Evolutionary conservation across 441 rosid species (phyloP).

Genomic region (Adansonia grandidieri): DNA sequence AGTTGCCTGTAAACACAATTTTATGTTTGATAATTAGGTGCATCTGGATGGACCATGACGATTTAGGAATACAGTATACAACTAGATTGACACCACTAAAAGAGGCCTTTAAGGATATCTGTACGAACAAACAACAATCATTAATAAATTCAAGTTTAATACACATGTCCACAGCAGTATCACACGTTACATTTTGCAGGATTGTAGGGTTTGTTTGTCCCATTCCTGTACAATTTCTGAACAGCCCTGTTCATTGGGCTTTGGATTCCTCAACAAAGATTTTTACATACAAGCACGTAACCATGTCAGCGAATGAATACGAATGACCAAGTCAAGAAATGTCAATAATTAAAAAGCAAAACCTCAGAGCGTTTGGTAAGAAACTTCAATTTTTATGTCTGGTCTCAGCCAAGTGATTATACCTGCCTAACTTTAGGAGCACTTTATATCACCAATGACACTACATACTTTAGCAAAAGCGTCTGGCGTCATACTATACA

Average conservation of each 20-base stretch:
- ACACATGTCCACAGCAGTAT: background rate
- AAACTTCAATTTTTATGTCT: conserved; percentile 11
- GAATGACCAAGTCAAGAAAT: conserved; percentile 5
- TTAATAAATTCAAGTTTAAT: background rate
- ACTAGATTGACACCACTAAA: no score
- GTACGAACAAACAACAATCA: background rate
- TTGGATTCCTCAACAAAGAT: conserved; percentile 17
- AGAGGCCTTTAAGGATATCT: background rate
- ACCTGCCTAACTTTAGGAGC: no score
- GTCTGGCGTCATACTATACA: no score
- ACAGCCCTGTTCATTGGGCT: conserved; percentile 30
- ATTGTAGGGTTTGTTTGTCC: no score
- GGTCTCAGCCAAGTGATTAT: no score
- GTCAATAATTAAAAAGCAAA: background rate
- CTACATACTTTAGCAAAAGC: no score
- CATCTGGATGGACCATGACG: no score
- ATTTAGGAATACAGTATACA: no score
- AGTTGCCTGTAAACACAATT: no score
- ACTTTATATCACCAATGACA: no score
- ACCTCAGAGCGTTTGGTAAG: conserved; percentile 24
- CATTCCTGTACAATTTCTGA: conserved; percentile 40
- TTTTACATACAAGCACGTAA: background rate
- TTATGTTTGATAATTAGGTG: no score
- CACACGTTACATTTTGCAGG: background rate
- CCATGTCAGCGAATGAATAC: conserved; percentile 25